Conservation (phyloP, 495 filamentous ascomycete genomes). For the Aspergillus bertholletiae region DNA sequence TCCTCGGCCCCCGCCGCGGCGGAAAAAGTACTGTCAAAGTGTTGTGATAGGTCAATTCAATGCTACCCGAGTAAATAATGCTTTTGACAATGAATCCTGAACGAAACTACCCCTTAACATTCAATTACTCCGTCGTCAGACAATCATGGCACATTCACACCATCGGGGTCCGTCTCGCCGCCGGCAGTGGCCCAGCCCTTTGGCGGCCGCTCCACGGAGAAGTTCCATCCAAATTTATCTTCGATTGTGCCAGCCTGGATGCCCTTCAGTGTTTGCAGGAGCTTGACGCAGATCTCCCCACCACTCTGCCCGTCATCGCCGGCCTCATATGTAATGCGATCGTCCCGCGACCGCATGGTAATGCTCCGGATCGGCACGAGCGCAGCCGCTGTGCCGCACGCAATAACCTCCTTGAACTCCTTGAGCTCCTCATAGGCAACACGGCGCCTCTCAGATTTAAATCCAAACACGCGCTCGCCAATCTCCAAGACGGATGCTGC, state of each 20-base stretch:
- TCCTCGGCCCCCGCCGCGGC: not conserved
- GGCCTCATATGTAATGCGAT: slow-evolving; percentile 64
- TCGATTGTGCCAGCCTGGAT: slow-evolving; percentile 77
- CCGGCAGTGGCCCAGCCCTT: slow-evolving; percentile 27
- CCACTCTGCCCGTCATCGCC: slow-evolving; percentile 65
- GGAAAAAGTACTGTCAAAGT: not conserved
- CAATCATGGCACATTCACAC: slow-evolving; percentile 27
- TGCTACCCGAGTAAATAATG: not conserved
- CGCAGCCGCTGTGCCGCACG: slow-evolving; percentile 88
- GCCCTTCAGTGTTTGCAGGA: slow-evolving; percentile 74
- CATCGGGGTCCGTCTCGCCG: slow-evolving; percentile 20
- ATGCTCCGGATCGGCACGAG: slow-evolving; percentile 90
- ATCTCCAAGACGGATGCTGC: slow-evolving; percentile 68
- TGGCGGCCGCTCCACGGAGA: slow-evolving; percentile 31
- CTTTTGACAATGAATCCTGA: not conserved
- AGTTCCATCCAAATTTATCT: slow-evolving; percentile 73
- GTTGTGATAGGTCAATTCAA: not conserved
- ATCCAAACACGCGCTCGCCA: slow-evolving; percentile 58
- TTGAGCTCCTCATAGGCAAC: slow-evolving; percentile 78
- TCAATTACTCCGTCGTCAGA: not conserved
- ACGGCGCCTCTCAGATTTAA: slow-evolving; percentile 59
- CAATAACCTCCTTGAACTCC: slow-evolving; percentile 80
- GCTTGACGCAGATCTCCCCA: slow-evolving; percentile 62
- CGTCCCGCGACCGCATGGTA: slow-evolving; percentile 60
- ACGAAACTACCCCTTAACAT: not conserved